phyloP scores from a whole-genome alignment of 208 protist genomes.

The Leishmania tropica region DNA sequence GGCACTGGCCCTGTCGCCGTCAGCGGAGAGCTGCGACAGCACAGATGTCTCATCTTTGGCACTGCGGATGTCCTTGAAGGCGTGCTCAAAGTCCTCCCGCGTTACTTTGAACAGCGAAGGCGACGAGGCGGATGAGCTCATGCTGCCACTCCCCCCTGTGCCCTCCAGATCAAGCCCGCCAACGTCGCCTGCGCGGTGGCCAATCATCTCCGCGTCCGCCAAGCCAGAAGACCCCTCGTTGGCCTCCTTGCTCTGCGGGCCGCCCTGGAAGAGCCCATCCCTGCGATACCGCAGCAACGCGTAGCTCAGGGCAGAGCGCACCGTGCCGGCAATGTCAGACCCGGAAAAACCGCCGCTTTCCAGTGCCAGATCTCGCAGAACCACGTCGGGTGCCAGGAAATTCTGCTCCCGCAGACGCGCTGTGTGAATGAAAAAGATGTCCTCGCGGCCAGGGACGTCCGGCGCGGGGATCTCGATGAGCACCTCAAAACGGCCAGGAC shows the following conservation, averaged over 20 bases:
- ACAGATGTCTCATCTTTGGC: conserved; percentile 38
- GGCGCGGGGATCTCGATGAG: conserved; percentile 91
- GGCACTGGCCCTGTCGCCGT: conserved; percentile 18
- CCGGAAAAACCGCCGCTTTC: conserved; percentile 98
- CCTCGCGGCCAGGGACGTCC: conserved; percentile 70
- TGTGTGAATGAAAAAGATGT: conserved; percentile 95
- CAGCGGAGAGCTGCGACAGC: conserved; percentile 27
- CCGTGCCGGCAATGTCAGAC: conserved; percentile 92
- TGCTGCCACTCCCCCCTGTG: neutral
- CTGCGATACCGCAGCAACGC: conserved; percentile 74
- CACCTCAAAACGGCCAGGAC: conserved; percentile 94
- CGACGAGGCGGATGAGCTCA: neutral
- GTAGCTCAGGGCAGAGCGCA: conserved; percentile 83
- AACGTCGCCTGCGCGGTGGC: conserved; percentile 16
- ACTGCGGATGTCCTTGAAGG: conserved; percentile 48
- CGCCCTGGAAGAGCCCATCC: conserved; percentile 11
- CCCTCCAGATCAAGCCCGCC: neutral
- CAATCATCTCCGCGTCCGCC: conserved; percentile 6
- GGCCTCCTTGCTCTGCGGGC: neutral
- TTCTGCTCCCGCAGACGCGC: conserved; percentile 81
- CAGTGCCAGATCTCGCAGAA: conserved; percentile 90
- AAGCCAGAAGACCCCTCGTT: neutral
- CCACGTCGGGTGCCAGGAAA: conserved; percentile 83
- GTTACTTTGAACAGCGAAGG: conserved; percentile 9
- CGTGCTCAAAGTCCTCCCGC: conserved; percentile 30